Conservation (phyloP, 345 rosid genomes). For the Gossypium rotundifolium region DNA sequence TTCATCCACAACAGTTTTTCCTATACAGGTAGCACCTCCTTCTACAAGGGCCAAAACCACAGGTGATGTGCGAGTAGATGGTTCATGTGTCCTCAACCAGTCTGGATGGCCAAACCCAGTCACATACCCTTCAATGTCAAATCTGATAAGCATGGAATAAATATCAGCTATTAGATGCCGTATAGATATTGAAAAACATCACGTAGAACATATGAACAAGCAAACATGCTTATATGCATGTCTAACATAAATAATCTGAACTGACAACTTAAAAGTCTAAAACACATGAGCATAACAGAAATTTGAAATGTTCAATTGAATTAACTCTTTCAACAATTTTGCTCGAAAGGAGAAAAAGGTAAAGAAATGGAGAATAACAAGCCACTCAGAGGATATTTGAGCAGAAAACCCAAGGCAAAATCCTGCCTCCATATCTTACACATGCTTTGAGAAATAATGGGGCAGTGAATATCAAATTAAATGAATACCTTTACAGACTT, state of each 20-base stretch:
- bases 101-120: constrained; percentile 96
- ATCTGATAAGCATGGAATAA: constrained; percentile 38
- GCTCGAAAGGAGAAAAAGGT: not conserved
- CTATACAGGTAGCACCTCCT: constrained; percentile 94
- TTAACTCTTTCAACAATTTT: not conserved
- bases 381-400: not conserved
- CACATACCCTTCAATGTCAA: constrained; percentile 76
- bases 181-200: not conserved
- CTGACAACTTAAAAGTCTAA: not conserved
- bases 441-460: not conserved
- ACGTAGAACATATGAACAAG: not conserved
- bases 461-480: not conserved
- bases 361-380: not conserved
- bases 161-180: constrained; percentile 1
- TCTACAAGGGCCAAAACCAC: constrained; percentile 72
- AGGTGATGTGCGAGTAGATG: constrained; percentile 53
- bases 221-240: not conserved
- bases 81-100: constrained; percentile 71
- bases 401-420: not conserved
- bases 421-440: not conserved
- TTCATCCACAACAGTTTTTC: constrained; percentile 87
- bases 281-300: not conserved
- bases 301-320: not conserved
- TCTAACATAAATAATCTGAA: not conserved
- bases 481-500: not conserved